These are phyloP conservation scores for Daedaleopsis nitida DNA, from an alignment of 768 basidiomycete genomes.

Conservation along the genomic window DNA sequence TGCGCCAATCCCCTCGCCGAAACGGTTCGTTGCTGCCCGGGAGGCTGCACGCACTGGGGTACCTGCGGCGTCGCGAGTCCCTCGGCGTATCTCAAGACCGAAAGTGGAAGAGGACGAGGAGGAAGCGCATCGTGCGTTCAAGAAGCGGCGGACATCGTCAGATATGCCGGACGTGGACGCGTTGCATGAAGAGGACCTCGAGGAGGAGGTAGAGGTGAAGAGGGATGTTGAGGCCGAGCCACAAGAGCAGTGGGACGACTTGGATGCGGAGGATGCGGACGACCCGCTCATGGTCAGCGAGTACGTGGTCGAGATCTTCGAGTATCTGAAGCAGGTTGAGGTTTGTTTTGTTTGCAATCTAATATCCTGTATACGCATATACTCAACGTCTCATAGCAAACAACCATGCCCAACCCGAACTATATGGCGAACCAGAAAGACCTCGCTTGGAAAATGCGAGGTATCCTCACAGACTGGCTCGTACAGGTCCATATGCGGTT, in stretches of 20 bases:
- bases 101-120: constrained; percentile 50
- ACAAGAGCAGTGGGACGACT: constrained; percentile 81
- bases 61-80: constrained; percentile 15
- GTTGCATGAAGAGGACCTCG: constrained; percentile 39
- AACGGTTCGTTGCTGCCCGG: constrained; percentile 30
- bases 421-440: constrained; percentile 87
- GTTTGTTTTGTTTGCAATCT: constrained; percentile 42
- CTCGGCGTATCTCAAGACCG: constrained; percentile 15
- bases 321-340: constrained; percentile 86
- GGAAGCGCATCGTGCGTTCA: constrained; percentile 61
- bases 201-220: constrained; percentile 33
- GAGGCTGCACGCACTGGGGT: constrained; percentile 19
- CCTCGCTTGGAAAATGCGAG: constrained; percentile 88
- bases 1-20: constrained; percentile 30
- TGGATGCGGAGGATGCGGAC: constrained; percentile 88
- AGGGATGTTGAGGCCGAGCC: constrained; percentile 57
- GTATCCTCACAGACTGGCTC: constrained; percentile 90
- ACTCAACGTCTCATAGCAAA: constrained; percentile 45
- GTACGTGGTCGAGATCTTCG: constrained; percentile 92
- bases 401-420: constrained; percentile 78
- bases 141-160: constrained; percentile 79
- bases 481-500: constrained; percentile 89
- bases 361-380: constrained; percentile 18
- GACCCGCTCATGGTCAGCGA: constrained; percentile 98
- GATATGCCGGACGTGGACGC: constrained; percentile 51